Base-by-base conservation (phyloP, 2,329 filamentous ascomycete species). In the Thielaviopsis euricoi region DNA sequence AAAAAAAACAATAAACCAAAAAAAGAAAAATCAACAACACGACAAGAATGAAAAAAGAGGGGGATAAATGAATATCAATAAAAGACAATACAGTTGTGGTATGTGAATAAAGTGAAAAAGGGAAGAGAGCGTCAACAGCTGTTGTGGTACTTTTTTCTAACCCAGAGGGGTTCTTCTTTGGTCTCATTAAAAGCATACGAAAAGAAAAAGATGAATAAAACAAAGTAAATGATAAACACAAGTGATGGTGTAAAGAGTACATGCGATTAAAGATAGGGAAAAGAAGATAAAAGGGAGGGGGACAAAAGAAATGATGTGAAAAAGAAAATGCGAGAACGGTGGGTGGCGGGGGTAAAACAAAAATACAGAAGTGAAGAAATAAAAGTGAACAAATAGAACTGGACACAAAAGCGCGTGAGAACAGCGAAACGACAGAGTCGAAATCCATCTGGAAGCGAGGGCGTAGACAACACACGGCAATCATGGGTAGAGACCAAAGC, bases 401-500 rank as follows among this genome's bases (percentile, higher is more conserved):
- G 29, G 26, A 54, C 26, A 29, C 29, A 26, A 52, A 25, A 51
- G 13, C 49, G 56, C 46, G n/a, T n/a, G n/a, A n/a, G n/a, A n/a
- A n/a, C n/a, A n/a, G n/a, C n/a, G n/a, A n/a, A n/a, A n/a, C n/a
- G n/a, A n/a, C n/a, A n/a, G n/a, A n/a, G n/a, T n/a, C n/a, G n/a
- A n/a, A n/a, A n/a, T n/a, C n/a, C n/a, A n/a, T n/a, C n/a, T n/a
- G n/a, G 49, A 22, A 52, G 19, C 17, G n/a, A 10, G n/a, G 21
- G 9, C 15, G 46, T 33, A 22, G 46, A 46, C 49, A 48, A 48
- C 10, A 19, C 2, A 37, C 26, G 21, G 26, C 21, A 29, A 43
- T 51, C 46, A 29, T 37, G 58, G 58, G 49, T 55, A 60, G 55
- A 60, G 40, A 21, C 58, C 55, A 57, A 60, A 57, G 26, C 40